A percentile compares a stretch with the other conserved stretches of the same genome.
These are phyloP conservation scores for Babesia ovis DNA, from an alignment of 169 alveolate genomes.

Conservation along the genomic window DNA sequence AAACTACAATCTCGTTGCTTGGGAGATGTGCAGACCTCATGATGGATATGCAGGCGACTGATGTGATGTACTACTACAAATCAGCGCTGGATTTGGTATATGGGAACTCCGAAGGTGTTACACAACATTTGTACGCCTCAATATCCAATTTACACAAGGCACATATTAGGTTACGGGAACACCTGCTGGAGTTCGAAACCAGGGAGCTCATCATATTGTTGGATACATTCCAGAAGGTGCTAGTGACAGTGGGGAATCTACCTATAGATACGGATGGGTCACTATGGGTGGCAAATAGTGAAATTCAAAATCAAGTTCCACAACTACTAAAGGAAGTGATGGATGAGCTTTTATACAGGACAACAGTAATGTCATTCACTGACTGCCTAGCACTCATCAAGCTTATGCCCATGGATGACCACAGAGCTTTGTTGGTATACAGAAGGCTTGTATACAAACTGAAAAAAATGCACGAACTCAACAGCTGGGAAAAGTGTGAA, in stretches of 20 bases:
- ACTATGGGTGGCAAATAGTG: conserved; percentile 14
- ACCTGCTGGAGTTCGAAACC: conserved; percentile 48
- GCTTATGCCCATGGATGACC: conserved; percentile 29
- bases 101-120: conserved; percentile 18
- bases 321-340: conserved; percentile 13
- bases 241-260: neutral
- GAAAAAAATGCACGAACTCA: conserved; percentile 30
- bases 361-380: conserved; percentile 48
- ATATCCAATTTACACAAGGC: conserved; percentile 46
- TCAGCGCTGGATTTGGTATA: conserved; percentile 42
- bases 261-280: conserved; percentile 6
- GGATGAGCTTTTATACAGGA: conserved; percentile 39
- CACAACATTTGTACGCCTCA: conserved; percentile 36
- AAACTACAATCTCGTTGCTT: conserved; percentile 41
- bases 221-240: conserved; percentile 1
- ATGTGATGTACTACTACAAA: conserved; percentile 48
- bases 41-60: conserved; percentile 62
- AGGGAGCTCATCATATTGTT: conserved; percentile 42
- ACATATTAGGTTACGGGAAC: conserved; percentile 48
- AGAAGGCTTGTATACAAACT: conserved; percentile 44
- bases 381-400: conserved; percentile 43
- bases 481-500: conserved; percentile 49
- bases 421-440: conserved; percentile 25
- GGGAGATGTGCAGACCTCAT: conserved; percentile 53
- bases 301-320: conserved; percentile 21